A percentile compares a stretch with the other conserved stretches of the same genome.
Conservation (phyloP, 495 filamentous ascomycete genomes). For the Talaromyces borbonicus region DNA sequence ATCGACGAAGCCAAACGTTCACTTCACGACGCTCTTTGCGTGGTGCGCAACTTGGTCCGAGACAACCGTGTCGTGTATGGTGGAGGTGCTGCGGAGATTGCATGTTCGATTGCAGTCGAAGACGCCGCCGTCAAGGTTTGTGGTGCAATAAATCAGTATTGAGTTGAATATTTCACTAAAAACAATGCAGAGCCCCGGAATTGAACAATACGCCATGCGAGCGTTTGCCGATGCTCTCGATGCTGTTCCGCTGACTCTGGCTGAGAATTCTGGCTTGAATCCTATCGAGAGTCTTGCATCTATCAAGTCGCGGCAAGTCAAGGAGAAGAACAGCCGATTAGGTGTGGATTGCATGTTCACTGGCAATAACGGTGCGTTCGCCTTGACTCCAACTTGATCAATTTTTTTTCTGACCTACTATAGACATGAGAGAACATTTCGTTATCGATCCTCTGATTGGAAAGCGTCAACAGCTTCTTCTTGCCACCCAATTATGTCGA, state of each 20-base stretch:
- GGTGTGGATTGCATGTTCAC: slow-evolving; percentile 97
- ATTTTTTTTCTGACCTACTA: background rate
- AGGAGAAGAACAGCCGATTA: slow-evolving; percentile 71
- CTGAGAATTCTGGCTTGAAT: slow-evolving; percentile 93
- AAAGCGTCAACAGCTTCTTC: slow-evolving; percentile 90
- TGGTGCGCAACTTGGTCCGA: slow-evolving; percentile 89
- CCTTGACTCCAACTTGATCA: background rate
- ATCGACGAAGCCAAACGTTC: slow-evolving; percentile 98
- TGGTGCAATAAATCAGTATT: too few relatives aligned
- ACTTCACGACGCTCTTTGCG: slow-evolving; percentile 93
- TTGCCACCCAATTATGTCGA: slow-evolving; percentile 93
- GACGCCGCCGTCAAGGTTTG: slow-evolving; percentile 79
- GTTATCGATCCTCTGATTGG: slow-evolving; percentile 97
- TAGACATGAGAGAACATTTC: slow-evolving; percentile 92
- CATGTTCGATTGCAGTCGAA: slow-evolving; percentile 91
- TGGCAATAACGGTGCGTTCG: slow-evolving; percentile 65
- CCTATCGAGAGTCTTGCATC: slow-evolving; percentile 91
- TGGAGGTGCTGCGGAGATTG: slow-evolving; percentile 94
- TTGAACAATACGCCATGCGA: slow-evolving; percentile 98
- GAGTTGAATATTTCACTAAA: background rate
- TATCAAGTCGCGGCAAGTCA: slow-evolving; percentile 92
- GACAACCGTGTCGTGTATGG: slow-evolving; percentile 99
- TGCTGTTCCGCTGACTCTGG: slow-evolving; percentile 88
- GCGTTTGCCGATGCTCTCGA: slow-evolving; percentile 95
- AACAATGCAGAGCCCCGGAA: slow-evolving; percentile 60